A percentile compares a stretch with the other conserved stretches of the same genome.
These are phyloP conservation scores for Ogataea pignaliae DNA, from an alignment of 805 yeast species.

Conservation along the genomic window DNA sequence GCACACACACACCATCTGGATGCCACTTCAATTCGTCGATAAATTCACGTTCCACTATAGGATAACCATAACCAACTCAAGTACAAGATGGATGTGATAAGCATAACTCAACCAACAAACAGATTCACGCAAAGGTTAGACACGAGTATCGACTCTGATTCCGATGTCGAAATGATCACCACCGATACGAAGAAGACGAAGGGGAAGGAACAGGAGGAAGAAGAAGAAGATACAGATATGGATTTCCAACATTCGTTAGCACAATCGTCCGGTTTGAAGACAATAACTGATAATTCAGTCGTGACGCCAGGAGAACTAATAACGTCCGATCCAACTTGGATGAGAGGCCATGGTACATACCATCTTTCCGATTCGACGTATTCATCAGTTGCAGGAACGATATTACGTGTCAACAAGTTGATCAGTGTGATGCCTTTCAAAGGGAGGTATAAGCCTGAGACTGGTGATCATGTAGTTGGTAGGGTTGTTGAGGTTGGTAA, in stretches of 20 bases:
- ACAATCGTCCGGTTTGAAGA: constrained; percentile 1
- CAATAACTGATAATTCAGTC: constrained; percentile 33
- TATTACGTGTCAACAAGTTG: constrained; percentile 79
- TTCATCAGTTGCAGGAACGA: constrained; percentile 90
- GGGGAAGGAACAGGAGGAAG: constrained; percentile 2
- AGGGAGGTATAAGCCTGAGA: constrained; percentile 87
- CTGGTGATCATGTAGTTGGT: constrained; percentile 95
- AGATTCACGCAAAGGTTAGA: constrained; percentile 6
- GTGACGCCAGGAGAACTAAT: constrained; percentile 96
- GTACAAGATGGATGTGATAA: constrained; percentile 21
- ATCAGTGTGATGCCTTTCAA: constrained; percentile 81
- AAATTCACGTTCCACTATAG: too few species aligned
- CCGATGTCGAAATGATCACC: constrained; percentile 17
- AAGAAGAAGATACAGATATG: constrained; percentile 8
- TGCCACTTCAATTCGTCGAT: too few species aligned
- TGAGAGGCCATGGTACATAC: constrained; percentile 98
- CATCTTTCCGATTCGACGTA: constrained; percentile 68
- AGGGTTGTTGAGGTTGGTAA: constrained; percentile 91
- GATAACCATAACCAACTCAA: too few species aligned
- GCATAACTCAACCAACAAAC: constrained; percentile 21
- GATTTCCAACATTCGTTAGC: constrained; percentile 2
- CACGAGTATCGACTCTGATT: constrained; percentile 14
- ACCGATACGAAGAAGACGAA: too few species aligned
- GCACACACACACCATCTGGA: too few species aligned
- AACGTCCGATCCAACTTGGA: constrained; percentile 96